These are phyloP conservation scores for Fusarium verticillioides DNA, from an alignment of 2,329 filamentous ascomycete genomes.

Conservation along the genomic window DNA sequence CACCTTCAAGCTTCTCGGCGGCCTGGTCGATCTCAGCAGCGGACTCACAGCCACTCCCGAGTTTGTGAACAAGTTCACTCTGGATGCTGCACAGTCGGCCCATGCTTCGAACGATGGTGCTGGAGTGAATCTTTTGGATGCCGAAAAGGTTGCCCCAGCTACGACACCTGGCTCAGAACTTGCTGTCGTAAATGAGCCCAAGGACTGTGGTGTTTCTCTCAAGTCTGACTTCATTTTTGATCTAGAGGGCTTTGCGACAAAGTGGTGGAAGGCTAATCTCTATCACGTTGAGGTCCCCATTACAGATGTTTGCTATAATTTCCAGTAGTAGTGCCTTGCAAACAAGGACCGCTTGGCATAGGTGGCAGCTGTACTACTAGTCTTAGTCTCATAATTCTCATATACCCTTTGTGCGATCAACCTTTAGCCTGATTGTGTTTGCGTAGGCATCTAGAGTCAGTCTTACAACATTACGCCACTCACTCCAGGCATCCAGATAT, in stretches of 20 bases:
- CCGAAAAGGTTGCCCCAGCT: not conserved
- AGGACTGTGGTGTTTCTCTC: constrained; percentile 8
- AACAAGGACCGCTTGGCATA: not conserved
- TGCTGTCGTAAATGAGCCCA: not conserved
- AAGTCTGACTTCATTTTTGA: constrained; percentile 17
- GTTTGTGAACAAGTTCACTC: constrained; percentile 15
- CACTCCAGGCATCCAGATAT: not conserved
- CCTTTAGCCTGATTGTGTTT: not conserved
- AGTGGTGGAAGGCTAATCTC: constrained; percentile 14
- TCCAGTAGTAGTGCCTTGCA: not conserved
- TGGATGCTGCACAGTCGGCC: not conserved
- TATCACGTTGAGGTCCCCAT: constrained; percentile 13
- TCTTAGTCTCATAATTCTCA: not conserved
- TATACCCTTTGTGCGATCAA: not conserved
- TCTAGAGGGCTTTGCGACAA: constrained; percentile 16
- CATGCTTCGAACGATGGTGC: not conserved
- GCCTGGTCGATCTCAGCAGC: constrained; percentile 17
- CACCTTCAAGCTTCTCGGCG: constrained; percentile 4
- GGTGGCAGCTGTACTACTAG: not conserved
- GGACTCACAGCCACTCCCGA: constrained; percentile 6
- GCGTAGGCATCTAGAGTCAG: not conserved
- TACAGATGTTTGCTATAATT: constrained; percentile 6
- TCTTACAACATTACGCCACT: not conserved
- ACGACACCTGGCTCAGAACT: not conserved
- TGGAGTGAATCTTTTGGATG: not conserved